These are phyloP conservation scores for Psilocybe mexicana DNA, from an alignment of 1,284 basidiomycete genomes.

Conservation along the genomic window DNA sequence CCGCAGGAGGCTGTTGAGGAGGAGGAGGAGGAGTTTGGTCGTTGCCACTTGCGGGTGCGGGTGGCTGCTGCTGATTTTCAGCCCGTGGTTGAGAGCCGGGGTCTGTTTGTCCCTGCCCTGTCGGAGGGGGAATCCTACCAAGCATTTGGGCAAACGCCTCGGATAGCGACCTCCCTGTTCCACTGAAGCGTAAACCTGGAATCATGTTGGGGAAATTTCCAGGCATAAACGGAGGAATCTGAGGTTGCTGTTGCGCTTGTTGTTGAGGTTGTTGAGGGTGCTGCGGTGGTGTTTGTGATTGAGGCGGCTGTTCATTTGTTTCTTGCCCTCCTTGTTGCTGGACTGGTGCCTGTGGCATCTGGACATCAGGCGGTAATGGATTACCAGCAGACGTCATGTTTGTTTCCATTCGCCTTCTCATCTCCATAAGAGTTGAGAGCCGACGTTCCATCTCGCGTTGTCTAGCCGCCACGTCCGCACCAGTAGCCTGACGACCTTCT, in stretches of 20 bases:
- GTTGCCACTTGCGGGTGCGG: not conserved
- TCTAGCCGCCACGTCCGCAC: not conserved
- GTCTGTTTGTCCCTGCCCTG: not conserved
- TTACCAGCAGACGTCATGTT: not conserved
- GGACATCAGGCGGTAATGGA: not conserved
- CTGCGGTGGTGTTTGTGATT: not conserved
- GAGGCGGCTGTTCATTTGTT: not conserved
- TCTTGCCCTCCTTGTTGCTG: not conserved
- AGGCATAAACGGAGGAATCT: not conserved
- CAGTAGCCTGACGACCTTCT: not conserved
- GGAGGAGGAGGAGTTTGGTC: not conserved
- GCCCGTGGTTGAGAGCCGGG: not conserved
- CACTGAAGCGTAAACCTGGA: not conserved
- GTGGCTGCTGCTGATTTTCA: not conserved
- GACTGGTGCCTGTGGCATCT: not conserved
- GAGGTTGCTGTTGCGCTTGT: not conserved
- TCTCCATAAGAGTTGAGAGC: not conserved
- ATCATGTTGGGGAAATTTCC: not conserved
- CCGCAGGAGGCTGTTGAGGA: not conserved
- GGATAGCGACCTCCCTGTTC: not conserved
- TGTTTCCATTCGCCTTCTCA: not conserved
- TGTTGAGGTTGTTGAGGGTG: not conserved
- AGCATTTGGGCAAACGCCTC: conserved; percentile 10
- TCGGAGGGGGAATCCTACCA: not conserved
- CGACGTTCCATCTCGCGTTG: not conserved